Base-by-base conservation (phyloP, 1,284 basidiomycete genomes). In the Puccinia hordei region DNA sequence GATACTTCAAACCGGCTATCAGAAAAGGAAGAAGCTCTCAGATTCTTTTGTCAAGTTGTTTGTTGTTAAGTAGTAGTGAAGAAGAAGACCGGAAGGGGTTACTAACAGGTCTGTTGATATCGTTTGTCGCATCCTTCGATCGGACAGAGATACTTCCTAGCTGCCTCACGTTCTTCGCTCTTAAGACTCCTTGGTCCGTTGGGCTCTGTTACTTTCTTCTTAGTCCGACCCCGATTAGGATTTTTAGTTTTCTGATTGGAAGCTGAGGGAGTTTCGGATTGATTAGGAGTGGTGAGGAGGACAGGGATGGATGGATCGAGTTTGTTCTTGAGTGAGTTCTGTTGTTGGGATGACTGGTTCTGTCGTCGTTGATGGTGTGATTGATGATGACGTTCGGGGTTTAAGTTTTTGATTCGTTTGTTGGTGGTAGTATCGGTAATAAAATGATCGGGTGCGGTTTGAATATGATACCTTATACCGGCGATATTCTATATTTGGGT, bases 1-100 rank as follows among this genome's bases (percentile, higher is more conserved):
- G 75, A 69, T 77, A 77, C 49, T 77, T 77, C n/a, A 77, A 41
- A 24, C 75, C 75, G 33, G 75, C 75, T 77, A 27, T 35, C 46
- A 57, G 1, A 15, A 9, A n/a, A 22, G 17, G 27, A 19, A 72
- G 12, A 1, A 22, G 49, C 27, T 72, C 35, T 53, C 49, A n/a
- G n/a, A n/a, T n/a, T n/a, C n/a, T n/a, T n/a, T n/a, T n/a, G n/a
- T n/a, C n/a, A n/a, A n/a, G n/a, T n/a, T n/a, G n/a, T n/a, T n/a
- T n/a, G n/a, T n/a, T n/a, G n/a, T n/a, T n/a, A n/a, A n/a, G n/a
- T n/a, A n/a, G 27, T n/a, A 63, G 19, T 24, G 5, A n/a, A 73
- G 41, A 73, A 30, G 8, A 27, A 19, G 3, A 5, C 3, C 12
- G 38, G 38, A 12, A 4, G 12, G 38, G 12, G 38, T 4, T 12